Conservation (phyloP, 2,329 filamentous ascomycete species). For the Cladophialophora carrionii region DNA sequence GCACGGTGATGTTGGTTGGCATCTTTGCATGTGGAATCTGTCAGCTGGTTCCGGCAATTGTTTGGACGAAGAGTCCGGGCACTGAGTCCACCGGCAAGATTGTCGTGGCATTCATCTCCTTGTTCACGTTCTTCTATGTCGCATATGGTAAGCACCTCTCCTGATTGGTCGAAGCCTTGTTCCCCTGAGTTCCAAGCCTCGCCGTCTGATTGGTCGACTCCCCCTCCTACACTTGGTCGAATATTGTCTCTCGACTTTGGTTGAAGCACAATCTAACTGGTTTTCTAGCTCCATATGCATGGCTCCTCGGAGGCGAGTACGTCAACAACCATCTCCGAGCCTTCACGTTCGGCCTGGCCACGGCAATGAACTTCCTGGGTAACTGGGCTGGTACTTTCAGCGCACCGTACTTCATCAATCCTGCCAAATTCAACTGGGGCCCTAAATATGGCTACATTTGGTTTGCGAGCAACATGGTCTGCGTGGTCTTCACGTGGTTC, state of each 20-base stretch:
- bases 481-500: conserved; percentile 42
- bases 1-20: conserved; percentile 26
- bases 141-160: conserved; percentile 19
- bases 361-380: conserved; percentile 48
- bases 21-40: conserved; percentile 26
- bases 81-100: conserved; percentile 21
- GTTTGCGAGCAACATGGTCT: conserved; percentile 46
- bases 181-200: no score
- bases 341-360: conserved; percentile 47
- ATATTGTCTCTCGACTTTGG: neutral
- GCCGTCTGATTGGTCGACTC: no score
- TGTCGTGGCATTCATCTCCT: conserved; percentile 27
- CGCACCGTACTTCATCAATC: conserved; percentile 52
- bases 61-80: conserved; percentile 23
- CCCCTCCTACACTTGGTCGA: no score
- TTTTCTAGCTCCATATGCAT: conserved; percentile 38
- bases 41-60: conserved; percentile 29
- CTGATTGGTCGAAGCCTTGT: neutral
- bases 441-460: conserved; percentile 47
- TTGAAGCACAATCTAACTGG: neutral
- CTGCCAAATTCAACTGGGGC: conserved; percentile 46
- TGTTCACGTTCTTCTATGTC: conserved; percentile 32
- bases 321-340: conserved; percentile 48
- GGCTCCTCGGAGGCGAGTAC: conserved; percentile 49
- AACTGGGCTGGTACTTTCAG: conserved; percentile 49